phyloP scores from a whole-genome alignment of 257 asterid genomes.

The Nicotiana knightiana region DNA sequence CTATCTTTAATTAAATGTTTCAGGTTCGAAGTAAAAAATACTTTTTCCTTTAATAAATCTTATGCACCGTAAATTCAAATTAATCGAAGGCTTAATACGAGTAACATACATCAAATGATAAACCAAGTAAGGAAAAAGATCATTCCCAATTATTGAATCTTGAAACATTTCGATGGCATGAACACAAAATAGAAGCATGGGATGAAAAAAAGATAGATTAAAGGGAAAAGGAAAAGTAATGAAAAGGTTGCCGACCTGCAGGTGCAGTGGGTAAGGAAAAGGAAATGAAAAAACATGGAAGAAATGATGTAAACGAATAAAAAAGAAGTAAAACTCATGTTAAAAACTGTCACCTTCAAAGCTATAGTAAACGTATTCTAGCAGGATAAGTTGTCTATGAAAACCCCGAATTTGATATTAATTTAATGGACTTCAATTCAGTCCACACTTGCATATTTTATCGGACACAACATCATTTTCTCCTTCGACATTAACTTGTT shows the following conservation, averaged over 20 bases:
- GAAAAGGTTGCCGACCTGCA: neutral
- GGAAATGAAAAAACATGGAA: neutral
- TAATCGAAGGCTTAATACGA: no score
- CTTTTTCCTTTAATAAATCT: no score
- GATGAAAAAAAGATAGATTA: neutral
- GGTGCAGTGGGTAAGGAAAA: neutral
- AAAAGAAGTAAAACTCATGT: neutral
- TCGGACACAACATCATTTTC: neutral
- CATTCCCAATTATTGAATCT: no score
- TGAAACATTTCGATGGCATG: no score
- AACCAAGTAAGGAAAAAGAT: no score
- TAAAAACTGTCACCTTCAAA: neutral
- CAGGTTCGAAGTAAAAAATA: no score
- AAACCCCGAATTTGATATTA: neutral
- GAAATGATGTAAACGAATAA: neutral
- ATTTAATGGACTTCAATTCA: neutral
- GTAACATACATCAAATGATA: no score
- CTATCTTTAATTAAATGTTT: no score
- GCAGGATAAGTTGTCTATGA: neutral
- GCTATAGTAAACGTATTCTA: neutral
- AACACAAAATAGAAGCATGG: no score
- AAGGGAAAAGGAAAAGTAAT: neutral
- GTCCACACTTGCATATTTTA: neutral
- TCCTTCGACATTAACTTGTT: neutral
- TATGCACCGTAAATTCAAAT: accelerated